Evolutionary conservation across 2,329 filamentous ascomycete genomes (phyloP), one percentile per base, ranked within the genome.

Genomic region (Calycina herbarum): DNA sequence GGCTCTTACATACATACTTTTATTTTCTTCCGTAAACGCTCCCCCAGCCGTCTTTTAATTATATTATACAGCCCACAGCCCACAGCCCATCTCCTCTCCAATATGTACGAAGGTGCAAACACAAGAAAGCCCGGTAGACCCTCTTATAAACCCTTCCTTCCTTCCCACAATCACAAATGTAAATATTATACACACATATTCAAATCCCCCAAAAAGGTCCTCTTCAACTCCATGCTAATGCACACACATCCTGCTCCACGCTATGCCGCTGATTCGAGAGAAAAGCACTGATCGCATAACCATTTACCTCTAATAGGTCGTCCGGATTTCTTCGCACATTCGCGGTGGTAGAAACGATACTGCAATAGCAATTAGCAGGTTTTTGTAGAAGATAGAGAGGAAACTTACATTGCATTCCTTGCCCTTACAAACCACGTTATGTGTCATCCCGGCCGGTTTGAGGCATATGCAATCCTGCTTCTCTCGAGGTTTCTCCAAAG

Each of bases 391-490:
- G 5, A 8, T 8, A 33, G 33, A 33, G 20, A 20, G 20, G 20
- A 20, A 17, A 67, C 71, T 67, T 67, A 71, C 71, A 24, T 59
- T 42, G 7, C 61, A 63, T 13, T 33, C 35, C 8, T 59, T 54
- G 7, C 67, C 67, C 29, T 35, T 56, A 38, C 73, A 75, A 4
- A 70, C 31, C 20, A 73, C 66, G 31, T 67, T 62, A 33, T 70
- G 59, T 10, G 65, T 57, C 42, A 63, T 45, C n/a, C 63, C 57
- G n/a, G 68, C 65, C 31, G 20, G 45, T 31, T 65, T 57, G 17
- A 70, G 69, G 61, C 73, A 74, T 5, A 68, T 59, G 51, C 73
- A 74, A 56, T 62, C 66, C 24, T 66, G 24, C 15, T 63, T 27
- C 17, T 66, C 67, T 20, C 70, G 61, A 51, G 27, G 10, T 35